A percentile compares a stretch with the other conserved stretches of the same genome.
Evolutionary conservation across 2,329 filamentous ascomycete species (phyloP).

Genomic region (Fusarium metavorans): DNA sequence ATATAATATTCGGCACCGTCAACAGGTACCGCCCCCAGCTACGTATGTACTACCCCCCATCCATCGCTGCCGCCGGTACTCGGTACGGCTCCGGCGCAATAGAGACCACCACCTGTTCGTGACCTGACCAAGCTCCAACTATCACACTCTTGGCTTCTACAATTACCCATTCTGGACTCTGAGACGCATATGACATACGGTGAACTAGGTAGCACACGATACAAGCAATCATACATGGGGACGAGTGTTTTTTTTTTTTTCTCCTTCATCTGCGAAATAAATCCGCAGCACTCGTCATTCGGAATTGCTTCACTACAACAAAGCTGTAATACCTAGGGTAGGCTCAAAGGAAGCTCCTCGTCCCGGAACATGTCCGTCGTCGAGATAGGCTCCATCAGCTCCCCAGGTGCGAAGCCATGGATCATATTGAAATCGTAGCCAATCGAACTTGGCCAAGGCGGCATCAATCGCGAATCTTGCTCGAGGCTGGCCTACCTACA

Average conservation of each 20-base stretch:
- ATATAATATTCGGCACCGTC: not conserved
- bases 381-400: conserved; percentile 4
- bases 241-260: too few relatives aligned
- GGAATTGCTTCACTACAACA: not conserved
- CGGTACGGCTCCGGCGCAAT: conserved; percentile 29
- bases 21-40: not conserved
- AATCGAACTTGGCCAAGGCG: conserved; percentile 12
- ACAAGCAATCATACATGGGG: not conserved
- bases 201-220: not conserved
- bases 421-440: not conserved
- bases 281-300: not conserved
- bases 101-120: conserved; percentile 22
- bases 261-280: not conserved
- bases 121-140: conserved; percentile 8
- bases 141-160: conserved; percentile 4
- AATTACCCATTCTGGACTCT: not conserved
- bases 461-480: conserved; percentile 7
- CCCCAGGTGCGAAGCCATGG: conserved; percentile 1
- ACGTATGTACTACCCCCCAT: not conserved
- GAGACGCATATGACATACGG: not conserved
- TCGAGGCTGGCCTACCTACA: not conserved
- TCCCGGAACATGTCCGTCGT: conserved; percentile 31
- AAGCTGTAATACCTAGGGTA: conserved; percentile 2
- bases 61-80: conserved; percentile 4
- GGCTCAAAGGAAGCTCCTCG: not conserved